Percentiles rank a stretch among this genome's conserved stretches.
Conservation (phyloP, 2,329 filamentous ascomycete genomes). For the Bipolaris victoriae region DNA sequence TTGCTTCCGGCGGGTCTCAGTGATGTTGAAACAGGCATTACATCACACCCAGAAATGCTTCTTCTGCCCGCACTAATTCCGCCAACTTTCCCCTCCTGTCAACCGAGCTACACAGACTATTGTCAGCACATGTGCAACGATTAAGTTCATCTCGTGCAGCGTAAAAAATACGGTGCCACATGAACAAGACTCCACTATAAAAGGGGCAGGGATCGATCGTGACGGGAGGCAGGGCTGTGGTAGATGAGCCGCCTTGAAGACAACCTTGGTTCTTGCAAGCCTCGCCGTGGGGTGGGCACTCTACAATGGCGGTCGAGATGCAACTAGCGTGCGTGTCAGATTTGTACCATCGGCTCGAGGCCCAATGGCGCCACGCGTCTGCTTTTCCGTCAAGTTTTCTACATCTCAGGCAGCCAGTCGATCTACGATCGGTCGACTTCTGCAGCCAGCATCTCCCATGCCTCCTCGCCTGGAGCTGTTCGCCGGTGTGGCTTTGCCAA, state of each 20-base stretch:
- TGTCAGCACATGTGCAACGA: background rate
- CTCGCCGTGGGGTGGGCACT: background rate
- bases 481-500: background rate
- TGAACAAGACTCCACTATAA: background rate
- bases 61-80: background rate
- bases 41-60: background rate
- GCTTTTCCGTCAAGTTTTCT: constrained; percentile 3
- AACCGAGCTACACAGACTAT: no score
- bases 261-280: background rate
- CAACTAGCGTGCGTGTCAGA: constrained; percentile 11
- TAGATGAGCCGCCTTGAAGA: background rate
- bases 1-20: background rate
- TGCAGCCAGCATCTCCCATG: constrained; percentile 8
- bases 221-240: background rate
- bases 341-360: constrained; percentile 4
- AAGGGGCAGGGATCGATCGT: background rate
- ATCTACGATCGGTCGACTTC: constrained; percentile 7
- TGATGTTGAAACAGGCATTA: background rate
- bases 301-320: constrained; percentile 9
- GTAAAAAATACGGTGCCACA: background rate
- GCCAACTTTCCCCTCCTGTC: background rate
- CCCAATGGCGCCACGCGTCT: constrained; percentile 6
- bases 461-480: constrained; percentile 1
- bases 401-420: background rate
- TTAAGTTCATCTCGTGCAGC: background rate